Percentiles rank a stretch among this genome's conserved stretches.
These are phyloP conservation scores for Truncatella angustata DNA, from an alignment of 2,329 filamentous ascomycete species.

Conservation along the genomic window DNA sequence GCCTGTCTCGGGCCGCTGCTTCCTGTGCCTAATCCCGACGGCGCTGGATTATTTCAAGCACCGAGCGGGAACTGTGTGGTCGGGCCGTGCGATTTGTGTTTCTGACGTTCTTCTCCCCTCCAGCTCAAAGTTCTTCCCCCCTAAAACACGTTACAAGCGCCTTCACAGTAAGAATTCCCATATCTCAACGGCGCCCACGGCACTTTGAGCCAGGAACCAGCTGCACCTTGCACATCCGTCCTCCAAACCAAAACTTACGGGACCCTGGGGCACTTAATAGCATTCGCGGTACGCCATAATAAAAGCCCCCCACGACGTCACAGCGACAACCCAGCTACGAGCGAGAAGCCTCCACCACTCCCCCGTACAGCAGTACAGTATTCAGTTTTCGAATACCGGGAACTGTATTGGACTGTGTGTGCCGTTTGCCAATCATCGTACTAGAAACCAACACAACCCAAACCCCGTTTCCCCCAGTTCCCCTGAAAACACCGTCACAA, in stretches of 20 bases:
- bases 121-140: background rate
- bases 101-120: constrained; percentile 3
- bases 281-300: background rate
- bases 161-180: constrained; percentile 12
- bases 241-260: too few relatives aligned
- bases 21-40: too few relatives aligned
- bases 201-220: too few relatives aligned
- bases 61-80: constrained; percentile 10
- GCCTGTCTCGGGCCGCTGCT: background rate
- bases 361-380: background rate
- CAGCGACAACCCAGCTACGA: background rate
- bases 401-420: background rate
- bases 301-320: constrained; percentile 2
- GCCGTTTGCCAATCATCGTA: too few relatives aligned
- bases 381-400: background rate
- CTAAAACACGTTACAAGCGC: constrained; percentile 4
- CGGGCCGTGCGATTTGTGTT: constrained; percentile 9
- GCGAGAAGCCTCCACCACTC: background rate
- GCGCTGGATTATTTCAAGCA: too few relatives aligned
- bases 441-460: too few relatives aligned
- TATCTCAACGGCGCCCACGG: constrained; percentile 14
- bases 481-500: constrained; percentile 27
- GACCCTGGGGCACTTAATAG: too few relatives aligned
- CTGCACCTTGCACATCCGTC: background rate
- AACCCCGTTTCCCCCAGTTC: background rate